Conservation (phyloP, 73 alveolate genomes). For the Tetrahymena borealis region DNA sequence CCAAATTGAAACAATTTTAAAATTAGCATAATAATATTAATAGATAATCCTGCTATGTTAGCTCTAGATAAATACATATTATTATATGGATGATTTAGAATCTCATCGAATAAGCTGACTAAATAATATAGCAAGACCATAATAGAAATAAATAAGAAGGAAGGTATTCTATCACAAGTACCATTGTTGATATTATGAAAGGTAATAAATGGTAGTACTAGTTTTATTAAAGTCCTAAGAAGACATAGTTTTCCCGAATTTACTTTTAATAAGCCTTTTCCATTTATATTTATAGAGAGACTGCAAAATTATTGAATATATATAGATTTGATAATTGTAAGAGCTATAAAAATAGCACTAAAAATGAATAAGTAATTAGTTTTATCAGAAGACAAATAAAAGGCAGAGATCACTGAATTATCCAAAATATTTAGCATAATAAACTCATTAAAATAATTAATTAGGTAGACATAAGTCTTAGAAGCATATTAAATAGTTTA, state of each 20-base stretch:
- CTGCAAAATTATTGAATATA: background rate
- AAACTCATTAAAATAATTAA: background rate
- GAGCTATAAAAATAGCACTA: background rate
- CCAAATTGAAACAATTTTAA: background rate
- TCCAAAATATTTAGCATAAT: background rate
- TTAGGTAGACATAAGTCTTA: background rate
- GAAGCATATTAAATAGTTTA: background rate
- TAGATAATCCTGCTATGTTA: background rate
- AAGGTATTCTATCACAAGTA: background rate
- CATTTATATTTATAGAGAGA: background rate
- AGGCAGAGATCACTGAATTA: background rate
- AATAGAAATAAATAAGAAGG: background rate
- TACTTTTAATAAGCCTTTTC: background rate
- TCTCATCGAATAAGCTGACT: background rate
- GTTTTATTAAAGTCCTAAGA: background rate
- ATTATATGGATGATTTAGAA: background rate
- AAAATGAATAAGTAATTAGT: background rate
- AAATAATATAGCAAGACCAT: background rate
- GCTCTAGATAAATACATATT: background rate
- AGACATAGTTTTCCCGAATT: background rate
- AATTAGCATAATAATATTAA: background rate
- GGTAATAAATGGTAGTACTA: background rate
- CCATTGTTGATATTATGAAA: background rate
- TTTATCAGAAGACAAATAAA: background rate
- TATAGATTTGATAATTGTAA: background rate